Conservation (phyloP, 495 filamentous ascomycete species). For the Podospora sp. region DNA sequence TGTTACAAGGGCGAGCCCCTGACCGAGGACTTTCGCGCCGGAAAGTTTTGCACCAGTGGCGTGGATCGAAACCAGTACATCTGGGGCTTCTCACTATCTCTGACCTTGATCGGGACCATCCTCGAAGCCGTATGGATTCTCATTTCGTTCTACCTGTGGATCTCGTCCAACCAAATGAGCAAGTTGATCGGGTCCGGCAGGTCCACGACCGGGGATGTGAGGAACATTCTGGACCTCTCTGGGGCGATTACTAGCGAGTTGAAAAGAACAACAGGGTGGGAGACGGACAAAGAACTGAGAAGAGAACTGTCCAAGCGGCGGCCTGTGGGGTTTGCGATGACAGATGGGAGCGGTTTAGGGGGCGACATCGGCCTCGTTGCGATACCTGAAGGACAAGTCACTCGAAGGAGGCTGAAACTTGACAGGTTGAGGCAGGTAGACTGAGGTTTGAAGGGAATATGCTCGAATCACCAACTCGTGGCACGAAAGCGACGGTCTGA, state of each 20-base stretch:
- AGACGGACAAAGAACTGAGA: constrained; percentile 2
- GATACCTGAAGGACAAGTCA: too few species aligned
- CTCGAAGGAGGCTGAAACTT: too few species aligned
- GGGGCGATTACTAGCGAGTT: constrained; percentile 6
- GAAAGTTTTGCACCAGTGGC: constrained; percentile 2
- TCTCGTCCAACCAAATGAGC: neutral
- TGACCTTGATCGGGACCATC: neutral
- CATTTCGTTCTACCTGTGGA: constrained; percentile 2
- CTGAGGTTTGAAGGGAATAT: too few species aligned
- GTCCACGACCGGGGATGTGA: neutral
- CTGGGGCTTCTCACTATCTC: constrained; percentile 10
- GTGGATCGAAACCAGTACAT: neutral
- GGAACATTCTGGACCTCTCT: constrained; percentile 13
- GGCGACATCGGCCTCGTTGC: too few species aligned
- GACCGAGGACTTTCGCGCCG: constrained; percentile 7
- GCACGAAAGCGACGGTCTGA: too few species aligned
- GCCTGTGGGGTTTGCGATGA: neutral
- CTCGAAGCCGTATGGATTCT: constrained; percentile 11
- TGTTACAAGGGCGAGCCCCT: constrained; percentile 18
- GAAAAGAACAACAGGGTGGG: neutral
- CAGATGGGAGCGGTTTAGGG: too few species aligned
- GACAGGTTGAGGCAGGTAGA: too few species aligned
- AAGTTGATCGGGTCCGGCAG: neutral
- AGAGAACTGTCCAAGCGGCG: neutral
- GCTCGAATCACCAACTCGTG: too few species aligned